Percentiles rank a stretch among this genome's conserved stretches.
Evolutionary conservation across 2,329 filamentous ascomycete genomes (phyloP).

Genomic region (Curvularia sp.): DNA sequence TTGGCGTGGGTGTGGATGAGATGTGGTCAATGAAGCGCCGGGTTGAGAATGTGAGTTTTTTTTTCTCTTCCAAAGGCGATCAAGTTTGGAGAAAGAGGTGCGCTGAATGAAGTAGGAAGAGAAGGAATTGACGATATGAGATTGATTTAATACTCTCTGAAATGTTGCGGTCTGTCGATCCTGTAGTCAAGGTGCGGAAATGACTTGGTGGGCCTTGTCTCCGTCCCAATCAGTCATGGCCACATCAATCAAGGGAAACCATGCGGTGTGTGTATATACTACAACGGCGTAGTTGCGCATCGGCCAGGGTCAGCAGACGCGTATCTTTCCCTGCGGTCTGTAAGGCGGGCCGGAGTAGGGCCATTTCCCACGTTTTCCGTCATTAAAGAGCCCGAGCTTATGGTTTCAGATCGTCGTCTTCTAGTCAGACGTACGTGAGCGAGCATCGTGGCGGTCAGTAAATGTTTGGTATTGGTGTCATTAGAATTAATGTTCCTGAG

Average conservation of each 20-base stretch:
- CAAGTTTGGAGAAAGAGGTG: neutral
- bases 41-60: too few relatives aligned
- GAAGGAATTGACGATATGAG: neutral
- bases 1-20: neutral
- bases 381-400: neutral
- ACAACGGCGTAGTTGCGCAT: neutral
- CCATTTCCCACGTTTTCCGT: constrained; percentile 1
- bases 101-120: neutral
- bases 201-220: neutral
- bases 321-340: neutral
- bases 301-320: constrained; percentile 2
- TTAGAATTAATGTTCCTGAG: constrained; percentile 8
- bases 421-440: neutral
- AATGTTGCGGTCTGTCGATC: neutral
- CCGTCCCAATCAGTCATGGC: constrained; percentile 2
- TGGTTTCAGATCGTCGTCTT: neutral
- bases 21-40: neutral
- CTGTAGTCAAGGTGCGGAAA: neutral
- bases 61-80: neutral
- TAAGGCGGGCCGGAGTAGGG: constrained; percentile 6
- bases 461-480: neutral
- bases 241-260: constrained; percentile 1
- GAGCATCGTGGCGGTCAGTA: constrained; percentile 1
- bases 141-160: neutral
- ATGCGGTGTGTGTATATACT: constrained; percentile 1